phyloP scores from a whole-genome alignment of 768 basidiomycete species.

The Boletus sp. region DNA sequence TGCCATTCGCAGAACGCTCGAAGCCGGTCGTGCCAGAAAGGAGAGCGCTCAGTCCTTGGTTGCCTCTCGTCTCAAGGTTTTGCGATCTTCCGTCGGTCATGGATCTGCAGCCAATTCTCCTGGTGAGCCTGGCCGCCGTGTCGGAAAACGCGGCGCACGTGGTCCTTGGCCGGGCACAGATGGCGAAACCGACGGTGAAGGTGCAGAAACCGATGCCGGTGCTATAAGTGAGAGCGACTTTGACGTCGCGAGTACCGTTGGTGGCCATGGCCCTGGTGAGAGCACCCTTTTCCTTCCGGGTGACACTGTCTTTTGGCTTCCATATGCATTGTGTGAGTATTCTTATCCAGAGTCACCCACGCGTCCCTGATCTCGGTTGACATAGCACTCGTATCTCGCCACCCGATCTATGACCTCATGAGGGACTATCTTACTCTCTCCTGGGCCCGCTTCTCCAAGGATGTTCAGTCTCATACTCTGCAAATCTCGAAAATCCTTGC shows the following conservation, averaged over 20 bases:
- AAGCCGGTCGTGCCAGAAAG: slow-evolving; percentile 73
- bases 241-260: slow-evolving; percentile 72
- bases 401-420: slow-evolving; percentile 94
- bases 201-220: slow-evolving; percentile 62
- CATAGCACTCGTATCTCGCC: slow-evolving; percentile 82
- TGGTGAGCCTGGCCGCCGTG: slow-evolving; percentile 54
- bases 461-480: slow-evolving; percentile 88
- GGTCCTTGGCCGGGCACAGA: slow-evolving; percentile 70
- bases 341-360: not conserved
- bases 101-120: slow-evolving; percentile 41
- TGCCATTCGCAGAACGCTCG: slow-evolving; percentile 80
- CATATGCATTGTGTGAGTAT: slow-evolving; percentile 80
- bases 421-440: slow-evolving; percentile 93
- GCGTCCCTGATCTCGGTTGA: slow-evolving; percentile 7
- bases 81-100: slow-evolving; percentile 51
- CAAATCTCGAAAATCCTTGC: slow-evolving; percentile 87
- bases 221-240: slow-evolving; percentile 85
- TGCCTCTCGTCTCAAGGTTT: slow-evolving; percentile 61
- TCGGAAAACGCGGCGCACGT: slow-evolving; percentile 56
- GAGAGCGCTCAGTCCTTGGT: slow-evolving; percentile 75
- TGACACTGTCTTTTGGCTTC: slow-evolving; percentile 92
- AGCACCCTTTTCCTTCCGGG: slow-evolving; percentile 86
- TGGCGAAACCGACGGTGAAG: slow-evolving; percentile 74
- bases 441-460: slow-evolving; percentile 92
- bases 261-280: slow-evolving; percentile 77